These are phyloP conservation scores for Xylaria digitata DNA, from an alignment of 2,329 filamentous ascomycete species.

Conservation along the genomic window DNA sequence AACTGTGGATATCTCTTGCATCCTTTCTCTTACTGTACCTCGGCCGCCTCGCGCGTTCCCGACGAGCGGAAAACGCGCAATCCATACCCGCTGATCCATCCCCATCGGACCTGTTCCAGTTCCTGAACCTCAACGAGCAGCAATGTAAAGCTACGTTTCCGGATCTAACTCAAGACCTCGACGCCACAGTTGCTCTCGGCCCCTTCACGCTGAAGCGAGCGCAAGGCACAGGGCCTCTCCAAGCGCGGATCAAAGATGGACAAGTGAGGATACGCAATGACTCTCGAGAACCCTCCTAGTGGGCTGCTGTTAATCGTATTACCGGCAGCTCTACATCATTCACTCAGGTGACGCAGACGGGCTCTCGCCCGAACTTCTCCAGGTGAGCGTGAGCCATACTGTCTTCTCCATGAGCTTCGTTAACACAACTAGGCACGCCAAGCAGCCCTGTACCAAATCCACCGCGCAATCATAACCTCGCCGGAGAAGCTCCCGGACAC, in stretches of 20 bases:
- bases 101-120: background rate
- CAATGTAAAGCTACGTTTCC: conserved; percentile 26
- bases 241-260: conserved; percentile 26
- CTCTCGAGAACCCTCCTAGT: background rate
- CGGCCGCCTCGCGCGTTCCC: background rate
- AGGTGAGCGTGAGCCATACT: conserved; percentile 5
- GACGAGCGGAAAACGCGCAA: background rate
- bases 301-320: background rate
- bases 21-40: conserved; percentile 11
- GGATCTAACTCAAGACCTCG: conserved; percentile 23
- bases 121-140: conserved; percentile 21
- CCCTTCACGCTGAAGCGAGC: conserved; percentile 27
- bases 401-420: background rate
- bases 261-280: conserved; percentile 3
- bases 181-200: conserved; percentile 22
- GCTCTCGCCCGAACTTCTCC: conserved; percentile 25
- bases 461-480: conserved; percentile 29
- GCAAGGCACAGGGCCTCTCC: conserved; percentile 21
- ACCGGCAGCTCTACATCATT: conserved; percentile 29
- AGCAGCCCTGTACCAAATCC: conserved; percentile 35
- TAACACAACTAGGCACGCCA: conserved; percentile 15
- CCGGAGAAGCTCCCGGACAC: conserved; percentile 19
- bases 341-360: conserved; percentile 9
- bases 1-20: conserved; percentile 6
- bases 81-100: background rate